A percentile compares a stretch with the other conserved stretches of the same genome.
Evolutionary conservation across 768 basidiomycete species (phyloP).

Genomic region (Leccinum pellstonianum): DNA sequence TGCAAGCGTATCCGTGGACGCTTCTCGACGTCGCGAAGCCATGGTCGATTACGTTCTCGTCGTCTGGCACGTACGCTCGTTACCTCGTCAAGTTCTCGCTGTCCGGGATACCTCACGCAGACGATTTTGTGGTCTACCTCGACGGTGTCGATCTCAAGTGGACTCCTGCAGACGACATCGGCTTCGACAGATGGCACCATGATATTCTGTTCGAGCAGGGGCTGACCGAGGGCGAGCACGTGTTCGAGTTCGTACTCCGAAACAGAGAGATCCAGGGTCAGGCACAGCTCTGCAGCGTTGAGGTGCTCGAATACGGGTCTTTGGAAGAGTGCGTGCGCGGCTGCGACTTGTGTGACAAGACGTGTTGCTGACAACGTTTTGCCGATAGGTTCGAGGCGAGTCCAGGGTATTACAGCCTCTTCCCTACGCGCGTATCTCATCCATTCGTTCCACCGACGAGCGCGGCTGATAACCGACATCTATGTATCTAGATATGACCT

Average conservation of each 20-base stretch:
- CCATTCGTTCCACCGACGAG: neutral
- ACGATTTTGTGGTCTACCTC: slow-evolving; percentile 55
- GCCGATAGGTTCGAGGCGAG: slow-evolving; percentile 50
- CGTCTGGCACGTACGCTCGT: slow-evolving; percentile 61
- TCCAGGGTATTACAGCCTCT: slow-evolving; percentile 61
- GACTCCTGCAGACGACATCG: slow-evolving; percentile 49
- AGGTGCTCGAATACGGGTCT: slow-evolving; percentile 70
- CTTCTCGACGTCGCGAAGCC: slow-evolving; percentile 58
- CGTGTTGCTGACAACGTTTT: neutral
- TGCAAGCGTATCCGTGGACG: slow-evolving; percentile 77
- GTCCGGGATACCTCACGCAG: slow-evolving; percentile 58
- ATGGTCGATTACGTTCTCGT: slow-evolving; percentile 60
- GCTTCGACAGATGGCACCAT: slow-evolving; percentile 76
- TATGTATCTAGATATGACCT: slow-evolving; percentile 52
- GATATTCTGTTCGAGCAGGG: slow-evolving; percentile 46
- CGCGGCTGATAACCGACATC: neutral
- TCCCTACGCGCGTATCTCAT: slow-evolving; percentile 55
- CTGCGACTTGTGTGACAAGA: neutral
- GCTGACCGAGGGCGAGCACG: slow-evolving; percentile 53
- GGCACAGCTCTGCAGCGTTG: slow-evolving; percentile 76
- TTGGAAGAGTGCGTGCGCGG: slow-evolving; percentile 50
- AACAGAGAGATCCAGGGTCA: slow-evolving; percentile 46
- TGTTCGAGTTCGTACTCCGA: slow-evolving; percentile 55
- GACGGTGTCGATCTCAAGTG: slow-evolving; percentile 63
- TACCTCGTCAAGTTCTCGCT: slow-evolving; percentile 70